Percentiles rank a stretch among this genome's conserved stretches.
phyloP scores from a whole-genome alignment of 1,284 basidiomycete genomes.

The Uromyces viciae-fabae region DNA sequence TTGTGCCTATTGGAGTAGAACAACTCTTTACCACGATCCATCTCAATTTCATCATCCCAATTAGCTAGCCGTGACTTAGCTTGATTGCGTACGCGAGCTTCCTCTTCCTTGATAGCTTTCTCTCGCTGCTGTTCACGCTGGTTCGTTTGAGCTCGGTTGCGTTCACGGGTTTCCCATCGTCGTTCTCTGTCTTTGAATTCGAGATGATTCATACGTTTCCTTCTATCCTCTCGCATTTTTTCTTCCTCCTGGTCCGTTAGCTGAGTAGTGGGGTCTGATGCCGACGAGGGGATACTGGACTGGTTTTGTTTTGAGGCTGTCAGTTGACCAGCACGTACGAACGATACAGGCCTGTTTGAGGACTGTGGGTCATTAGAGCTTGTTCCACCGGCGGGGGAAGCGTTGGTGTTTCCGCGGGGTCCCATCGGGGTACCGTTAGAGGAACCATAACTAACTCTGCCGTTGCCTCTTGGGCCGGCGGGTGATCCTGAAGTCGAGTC shows the following conservation, averaged over 20 bases:
- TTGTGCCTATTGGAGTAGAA: conserved; percentile 49
- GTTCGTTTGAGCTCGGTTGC: conserved; percentile 42
- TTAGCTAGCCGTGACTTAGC: conserved; percentile 46
- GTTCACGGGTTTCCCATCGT: conserved; percentile 46
- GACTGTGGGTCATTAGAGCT: conserved; percentile 26
- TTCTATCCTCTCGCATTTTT: conserved; percentile 19
- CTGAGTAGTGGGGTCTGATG: neutral
- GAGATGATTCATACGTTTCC: conserved; percentile 38
- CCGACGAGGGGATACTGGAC: neutral
- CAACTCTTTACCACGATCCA: conserved; percentile 47
- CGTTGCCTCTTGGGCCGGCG: conserved; percentile 30
- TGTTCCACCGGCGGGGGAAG: neutral
- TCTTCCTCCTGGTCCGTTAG: conserved; percentile 46
- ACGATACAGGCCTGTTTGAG: conserved; percentile 33
- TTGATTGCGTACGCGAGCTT: conserved; percentile 45
- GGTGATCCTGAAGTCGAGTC: conserved; percentile 37
- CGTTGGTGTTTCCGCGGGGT: conserved; percentile 7
- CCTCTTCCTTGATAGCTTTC: conserved; percentile 34
- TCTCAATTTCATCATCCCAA: conserved; percentile 49
- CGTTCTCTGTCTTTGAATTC: conserved; percentile 46
- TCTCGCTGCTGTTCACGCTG: conserved; percentile 46
- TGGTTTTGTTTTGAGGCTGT: conserved; percentile 14
- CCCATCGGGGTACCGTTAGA: conserved; percentile 43
- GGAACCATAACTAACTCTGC: conserved; percentile 34
- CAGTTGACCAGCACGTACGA: conserved; percentile 44